Base-by-base conservation (phyloP, 306 rosid species). In the Sicyos edulis region DNA sequence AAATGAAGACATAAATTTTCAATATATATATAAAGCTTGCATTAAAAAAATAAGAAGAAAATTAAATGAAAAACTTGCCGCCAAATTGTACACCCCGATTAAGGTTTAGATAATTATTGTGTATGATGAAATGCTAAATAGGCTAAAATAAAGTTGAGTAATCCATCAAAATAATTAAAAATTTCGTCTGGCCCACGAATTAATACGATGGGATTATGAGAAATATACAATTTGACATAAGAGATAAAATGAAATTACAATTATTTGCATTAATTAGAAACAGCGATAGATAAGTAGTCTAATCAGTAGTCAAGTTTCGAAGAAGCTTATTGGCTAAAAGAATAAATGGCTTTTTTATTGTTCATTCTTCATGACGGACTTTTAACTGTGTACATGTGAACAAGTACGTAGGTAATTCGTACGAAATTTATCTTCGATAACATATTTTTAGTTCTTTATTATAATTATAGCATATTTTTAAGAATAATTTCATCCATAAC, bases 241-340 rank as follows among this genome's bases (percentile, higher is more conserved):
- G 13, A 40, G 12, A 17, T 10, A 4, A 40, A 63, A 17, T 14
- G 6, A 15, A 40, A n/a, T 34, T 29, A 37, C 52, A 63, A 63
- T 63, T 63, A 63, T 63, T 63, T 37, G 70, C 26, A 63, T 63
- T 60, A 60, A 24, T 15, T 60, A 42, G 6, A 58, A 45, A 60
- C 5, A 7, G 13, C 47, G 0, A 60, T 29, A 26, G 11, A 29
- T 26, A n/a, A n/a, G n/a, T n/a, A n/a, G n/a, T n/a, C n/a, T n/a
- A n/a, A 17, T 17, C 0, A 54, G 20, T 61, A 61, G 32, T 61
- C 10, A 61, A 15, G 47, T 7, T 29, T 15, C 3, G 47, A 61
- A 61, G 47, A 61, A 61, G 21, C 13, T 0, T 42, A 29, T 29
- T 29, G 32, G 32, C 32, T 29, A 29, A 29, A n/a, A n/a, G n/a